Conservation (phyloP, 164 flowering plant genomes). For the Warburgia ugandensis region DNA sequence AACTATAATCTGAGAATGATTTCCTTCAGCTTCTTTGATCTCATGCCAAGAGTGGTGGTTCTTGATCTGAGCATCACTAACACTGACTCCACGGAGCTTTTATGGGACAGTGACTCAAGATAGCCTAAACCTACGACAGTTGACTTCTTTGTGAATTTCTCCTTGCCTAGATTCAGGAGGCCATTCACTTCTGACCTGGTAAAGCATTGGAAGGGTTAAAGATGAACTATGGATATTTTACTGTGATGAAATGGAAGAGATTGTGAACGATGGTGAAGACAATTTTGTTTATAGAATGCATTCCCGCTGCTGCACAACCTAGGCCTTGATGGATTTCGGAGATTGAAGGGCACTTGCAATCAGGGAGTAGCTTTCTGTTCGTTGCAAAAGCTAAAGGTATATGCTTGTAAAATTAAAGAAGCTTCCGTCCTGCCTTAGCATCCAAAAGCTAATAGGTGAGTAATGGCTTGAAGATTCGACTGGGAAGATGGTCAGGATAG, state of each 20-base stretch:
- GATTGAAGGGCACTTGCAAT: neutral
- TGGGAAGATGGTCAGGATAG: too few species aligned
- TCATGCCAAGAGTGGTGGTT: neutral
- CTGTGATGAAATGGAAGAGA: slow-evolving; percentile 2
- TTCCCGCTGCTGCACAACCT: neutral
- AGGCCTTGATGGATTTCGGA: neutral
- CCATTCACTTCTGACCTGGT: neutral
- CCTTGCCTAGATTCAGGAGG: neutral
- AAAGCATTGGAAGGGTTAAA: neutral
- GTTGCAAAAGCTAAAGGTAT: neutral
- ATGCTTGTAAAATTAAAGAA: neutral
- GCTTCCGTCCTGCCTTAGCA: neutral
- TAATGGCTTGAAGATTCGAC: too few species aligned
- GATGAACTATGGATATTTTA: neutral
- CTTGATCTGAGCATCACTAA: neutral
- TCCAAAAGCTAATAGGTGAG: neutral
- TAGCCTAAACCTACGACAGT: neutral
- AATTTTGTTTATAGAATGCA: neutral
- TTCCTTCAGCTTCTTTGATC: neutral
- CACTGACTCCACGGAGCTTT: neutral
- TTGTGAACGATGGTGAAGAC: neutral
- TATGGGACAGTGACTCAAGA: neutral
- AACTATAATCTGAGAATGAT: neutral
- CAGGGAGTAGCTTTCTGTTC: neutral
- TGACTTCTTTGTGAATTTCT: neutral